These are phyloP conservation scores for Solanum virginianum DNA, from an alignment of 257 asterid species.

Conservation along the genomic window DNA sequence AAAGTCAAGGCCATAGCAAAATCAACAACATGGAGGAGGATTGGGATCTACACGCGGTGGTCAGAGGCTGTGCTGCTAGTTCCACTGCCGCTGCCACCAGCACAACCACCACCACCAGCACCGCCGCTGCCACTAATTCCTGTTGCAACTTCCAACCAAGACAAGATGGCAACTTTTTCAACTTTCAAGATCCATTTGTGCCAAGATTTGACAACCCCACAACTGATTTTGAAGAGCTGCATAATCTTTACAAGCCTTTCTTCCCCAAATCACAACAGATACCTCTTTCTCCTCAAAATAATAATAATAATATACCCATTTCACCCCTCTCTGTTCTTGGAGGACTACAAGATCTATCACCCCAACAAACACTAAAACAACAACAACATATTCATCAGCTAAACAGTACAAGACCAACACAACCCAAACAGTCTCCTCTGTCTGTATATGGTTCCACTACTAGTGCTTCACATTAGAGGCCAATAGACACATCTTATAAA, in stretches of 20 bases:
- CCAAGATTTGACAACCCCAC: constrained; percentile 8
- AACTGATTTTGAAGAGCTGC: constrained; percentile 25
- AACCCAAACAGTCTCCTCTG: constrained; percentile 19
- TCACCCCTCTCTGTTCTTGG: constrained; percentile 59
- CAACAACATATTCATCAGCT: background rate
- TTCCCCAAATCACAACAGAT: constrained; percentile 12
- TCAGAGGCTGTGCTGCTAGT: constrained; percentile 68
- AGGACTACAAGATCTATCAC: constrained; percentile 46
- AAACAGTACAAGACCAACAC: background rate
- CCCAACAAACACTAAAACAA: constrained; percentile 8
- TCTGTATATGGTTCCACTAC: constrained; percentile 19
- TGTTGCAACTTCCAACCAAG: constrained; percentile 9
- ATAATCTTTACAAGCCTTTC: constrained; percentile 58
- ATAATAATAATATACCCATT: constrained; percentile 14
- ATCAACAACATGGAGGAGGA: constrained; percentile 54
- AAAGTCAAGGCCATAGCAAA: background rate
- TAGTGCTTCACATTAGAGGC: constrained; percentile 10
- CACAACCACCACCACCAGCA: constrained; percentile 9
- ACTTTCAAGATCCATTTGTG: constrained; percentile 38
- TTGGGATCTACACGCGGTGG: constrained; percentile 97
- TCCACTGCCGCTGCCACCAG: constrained; percentile 10
- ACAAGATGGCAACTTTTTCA: constrained; percentile 18
- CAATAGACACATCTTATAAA: no score
- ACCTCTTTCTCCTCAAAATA: constrained; percentile 16
- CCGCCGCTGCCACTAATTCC: constrained; percentile 11